Conservation (phyloP, 495 filamentous ascomycete genomes). For the Neurospora terricola region DNA sequence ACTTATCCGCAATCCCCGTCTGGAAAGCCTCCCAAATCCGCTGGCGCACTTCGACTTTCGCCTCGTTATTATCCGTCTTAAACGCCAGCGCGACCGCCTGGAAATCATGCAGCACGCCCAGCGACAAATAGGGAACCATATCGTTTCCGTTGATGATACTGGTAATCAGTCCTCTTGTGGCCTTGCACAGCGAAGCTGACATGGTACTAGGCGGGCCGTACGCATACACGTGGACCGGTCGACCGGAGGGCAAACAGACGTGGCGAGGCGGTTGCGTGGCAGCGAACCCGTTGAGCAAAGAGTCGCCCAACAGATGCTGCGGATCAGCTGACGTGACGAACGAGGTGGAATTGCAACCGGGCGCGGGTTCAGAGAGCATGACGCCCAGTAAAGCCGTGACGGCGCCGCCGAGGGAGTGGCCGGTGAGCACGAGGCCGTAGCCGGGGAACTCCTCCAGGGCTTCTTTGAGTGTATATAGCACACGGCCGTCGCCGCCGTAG, state of each 20-base stretch:
- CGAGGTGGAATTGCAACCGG: constrained; percentile 21
- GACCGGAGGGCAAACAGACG: constrained; percentile 50
- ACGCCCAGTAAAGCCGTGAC: constrained; percentile 67
- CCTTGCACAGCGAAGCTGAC: constrained; percentile 59
- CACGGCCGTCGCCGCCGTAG: constrained; percentile 51
- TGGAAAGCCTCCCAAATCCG: constrained; percentile 56
- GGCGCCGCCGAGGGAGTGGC: constrained; percentile 67
- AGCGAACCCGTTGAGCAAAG: background rate
- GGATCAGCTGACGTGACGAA: constrained; percentile 38
- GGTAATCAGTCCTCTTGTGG: constrained; percentile 66
- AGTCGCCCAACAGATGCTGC: constrained; percentile 31
- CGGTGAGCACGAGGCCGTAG: constrained; percentile 68
- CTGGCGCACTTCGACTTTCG: constrained; percentile 53
- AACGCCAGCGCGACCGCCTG: constrained; percentile 62
- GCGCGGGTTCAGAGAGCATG: constrained; percentile 54
- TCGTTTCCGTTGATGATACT: constrained; percentile 65
- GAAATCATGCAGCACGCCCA: constrained; percentile 67
- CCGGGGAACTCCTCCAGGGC: constrained; percentile 60
- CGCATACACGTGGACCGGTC: constrained; percentile 69
- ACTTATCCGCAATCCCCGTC: constrained; percentile 33
- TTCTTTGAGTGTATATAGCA: constrained; percentile 58
- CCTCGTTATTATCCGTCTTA: constrained; percentile 56
- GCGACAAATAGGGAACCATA: constrained; percentile 61
- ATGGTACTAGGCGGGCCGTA: constrained; percentile 68
- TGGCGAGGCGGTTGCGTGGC: constrained; percentile 9